Conservation (phyloP, 306 rosid species). For the Luffa acutangula region DNA sequence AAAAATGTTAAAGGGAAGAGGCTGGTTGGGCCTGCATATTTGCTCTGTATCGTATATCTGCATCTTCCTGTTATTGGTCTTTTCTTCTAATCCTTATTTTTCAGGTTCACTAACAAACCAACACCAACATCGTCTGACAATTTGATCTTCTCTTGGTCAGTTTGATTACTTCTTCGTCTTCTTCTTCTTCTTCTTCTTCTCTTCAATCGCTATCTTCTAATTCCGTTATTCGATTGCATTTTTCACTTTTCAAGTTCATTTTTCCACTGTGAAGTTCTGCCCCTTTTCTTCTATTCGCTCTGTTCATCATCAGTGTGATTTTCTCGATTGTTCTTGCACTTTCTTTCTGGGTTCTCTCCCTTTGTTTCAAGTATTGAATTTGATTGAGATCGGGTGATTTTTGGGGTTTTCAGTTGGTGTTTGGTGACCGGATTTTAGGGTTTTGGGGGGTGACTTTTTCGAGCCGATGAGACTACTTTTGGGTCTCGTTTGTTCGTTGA, state of each 20-base stretch:
- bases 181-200: not conserved
- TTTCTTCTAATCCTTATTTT: not conserved
- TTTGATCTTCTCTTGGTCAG: not conserved
- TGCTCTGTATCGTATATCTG: not conserved
- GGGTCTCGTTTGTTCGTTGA: not conserved
- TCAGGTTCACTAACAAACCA: not conserved
- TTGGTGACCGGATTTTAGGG: not conserved
- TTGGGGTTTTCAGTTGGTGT: not conserved
- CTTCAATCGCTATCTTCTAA: not conserved
- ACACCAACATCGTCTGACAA: not conserved
- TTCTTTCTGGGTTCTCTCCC: not conserved
- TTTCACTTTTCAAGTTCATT: not conserved
- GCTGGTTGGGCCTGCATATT: not conserved
- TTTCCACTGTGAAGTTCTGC: not conserved
- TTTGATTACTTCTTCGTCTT: not conserved
- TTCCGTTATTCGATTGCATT: not conserved
- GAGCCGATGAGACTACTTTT: not conserved
- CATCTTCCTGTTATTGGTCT: not conserved
- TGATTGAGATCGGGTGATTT: not conserved
- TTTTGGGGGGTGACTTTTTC: not conserved
- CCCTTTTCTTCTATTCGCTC: not conserved
- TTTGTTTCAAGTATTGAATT: not conserved
- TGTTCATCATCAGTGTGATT: not conserved
- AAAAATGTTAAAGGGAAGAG: not conserved
- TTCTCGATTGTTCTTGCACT: not conserved